These are phyloP conservation scores for Paecilomyces dactylethromorphus DNA, from an alignment of 2,329 filamentous ascomycete genomes.

Conservation along the genomic window DNA sequence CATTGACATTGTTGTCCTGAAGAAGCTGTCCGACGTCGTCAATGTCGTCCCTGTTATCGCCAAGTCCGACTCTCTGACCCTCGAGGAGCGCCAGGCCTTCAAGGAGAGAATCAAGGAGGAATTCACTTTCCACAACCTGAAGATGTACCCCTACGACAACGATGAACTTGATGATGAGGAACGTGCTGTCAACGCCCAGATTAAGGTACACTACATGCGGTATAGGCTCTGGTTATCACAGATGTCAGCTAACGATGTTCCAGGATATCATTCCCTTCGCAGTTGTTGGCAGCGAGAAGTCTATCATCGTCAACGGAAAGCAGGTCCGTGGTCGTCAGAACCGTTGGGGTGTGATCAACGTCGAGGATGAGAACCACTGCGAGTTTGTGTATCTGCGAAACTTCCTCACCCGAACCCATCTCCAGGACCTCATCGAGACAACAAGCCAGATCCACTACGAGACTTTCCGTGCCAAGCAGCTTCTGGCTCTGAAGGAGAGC, in stretches of 20 bases:
- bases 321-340: constrained; percentile 97
- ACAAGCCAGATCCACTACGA: constrained; percentile 99
- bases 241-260: constrained; percentile 29
- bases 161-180: constrained; percentile 98
- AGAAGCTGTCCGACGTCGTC: constrained; percentile 99
- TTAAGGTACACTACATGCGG: constrained; percentile 63
- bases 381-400: constrained; percentile 98
- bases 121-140: constrained; percentile 98
- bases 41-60: constrained; percentile 98
- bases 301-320: constrained; percentile 94
- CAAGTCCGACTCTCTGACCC: constrained; percentile 91
- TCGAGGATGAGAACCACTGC: constrained; percentile 99
- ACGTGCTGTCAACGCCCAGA: constrained; percentile 83
- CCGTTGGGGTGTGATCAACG: constrained; percentile 98
- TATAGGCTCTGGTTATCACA: not conserved
- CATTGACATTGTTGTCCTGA: constrained; percentile 98
- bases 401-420: constrained; percentile 95
- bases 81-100: constrained; percentile 92
- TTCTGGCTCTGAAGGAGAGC: constrained; percentile 96
- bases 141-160: constrained; percentile 99
- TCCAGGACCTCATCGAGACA: constrained; percentile 98
- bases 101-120: constrained; percentile 99
- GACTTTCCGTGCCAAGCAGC: constrained; percentile 98
- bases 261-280: constrained; percentile 94
- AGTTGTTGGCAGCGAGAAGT: constrained; percentile 96